phyloP scores from a whole-genome alignment of 345 rosid species.

The Erodium maritimum region DNA sequence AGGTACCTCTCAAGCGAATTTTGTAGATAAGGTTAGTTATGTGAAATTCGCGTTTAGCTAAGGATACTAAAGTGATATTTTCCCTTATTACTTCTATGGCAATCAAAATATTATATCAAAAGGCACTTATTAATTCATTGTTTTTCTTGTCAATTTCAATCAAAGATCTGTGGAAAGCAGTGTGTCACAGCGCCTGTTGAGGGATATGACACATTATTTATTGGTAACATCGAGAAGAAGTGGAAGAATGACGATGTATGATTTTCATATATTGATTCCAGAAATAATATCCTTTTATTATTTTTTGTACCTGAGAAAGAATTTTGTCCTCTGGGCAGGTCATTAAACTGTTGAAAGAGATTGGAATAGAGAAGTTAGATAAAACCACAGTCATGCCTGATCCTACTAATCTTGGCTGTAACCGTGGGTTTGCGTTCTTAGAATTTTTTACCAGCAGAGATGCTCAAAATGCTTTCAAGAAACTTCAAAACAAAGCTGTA shows the following conservation, averaged over 20 bases:
- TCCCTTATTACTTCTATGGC: neutral
- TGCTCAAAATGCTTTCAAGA: constrained; percentile 22
- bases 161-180: constrained; percentile 22
- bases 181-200: constrained; percentile 20
- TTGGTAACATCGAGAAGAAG: constrained; percentile 23
- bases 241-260: constrained; percentile 26
- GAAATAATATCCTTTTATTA: neutral
- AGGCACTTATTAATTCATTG: neutral
- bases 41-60: no score
- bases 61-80: no score
- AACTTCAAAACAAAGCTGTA: constrained; percentile 14
- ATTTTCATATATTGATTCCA: constrained; percentile 2
- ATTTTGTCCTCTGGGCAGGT: constrained; percentile 14
- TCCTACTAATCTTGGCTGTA: constrained; percentile 16
- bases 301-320: neutral
- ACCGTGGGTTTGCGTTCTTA: constrained; percentile 25
- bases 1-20: no score
- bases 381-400: constrained; percentile 18
- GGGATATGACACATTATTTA: constrained; percentile 24
- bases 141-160: neutral
- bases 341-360: constrained; percentile 12
- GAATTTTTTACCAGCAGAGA: constrained; percentile 23
- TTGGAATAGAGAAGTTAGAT: constrained; percentile 21
- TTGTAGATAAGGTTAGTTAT: no score
- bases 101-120: neutral